phyloP scores from a whole-genome alignment of 75 land plant species.

The Cunninghamia lanceolata region DNA sequence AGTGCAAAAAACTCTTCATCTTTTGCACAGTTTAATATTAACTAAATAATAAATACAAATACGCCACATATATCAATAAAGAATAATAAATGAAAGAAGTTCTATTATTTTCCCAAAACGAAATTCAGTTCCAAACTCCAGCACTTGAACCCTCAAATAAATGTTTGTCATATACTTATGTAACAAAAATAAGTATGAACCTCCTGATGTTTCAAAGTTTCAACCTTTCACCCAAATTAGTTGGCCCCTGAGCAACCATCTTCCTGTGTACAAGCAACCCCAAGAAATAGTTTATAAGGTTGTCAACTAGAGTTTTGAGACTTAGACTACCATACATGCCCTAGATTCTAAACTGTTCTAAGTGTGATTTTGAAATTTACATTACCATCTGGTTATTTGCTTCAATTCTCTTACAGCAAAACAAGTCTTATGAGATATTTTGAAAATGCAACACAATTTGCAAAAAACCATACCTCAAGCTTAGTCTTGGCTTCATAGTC shows the following conservation, averaged over 20 bases:
- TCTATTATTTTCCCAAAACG: neutral
- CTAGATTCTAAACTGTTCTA: neutral
- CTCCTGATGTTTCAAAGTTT: neutral
- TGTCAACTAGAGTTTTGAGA: neutral
- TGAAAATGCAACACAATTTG: neutral
- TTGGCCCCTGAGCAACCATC: slow-evolving; percentile 6
- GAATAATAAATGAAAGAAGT: slow-evolving; percentile 12
- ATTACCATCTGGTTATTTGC: neutral
- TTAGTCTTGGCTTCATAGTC: slow-evolving; percentile 61
- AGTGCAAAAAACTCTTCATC: neutral
- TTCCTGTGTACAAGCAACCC: slow-evolving; percentile 1
- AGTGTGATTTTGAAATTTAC: neutral
- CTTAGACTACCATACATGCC: neutral
- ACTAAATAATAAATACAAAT: slow-evolving; percentile 2
- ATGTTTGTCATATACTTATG: neutral
- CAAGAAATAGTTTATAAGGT: neutral
- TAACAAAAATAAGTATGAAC: neutral
- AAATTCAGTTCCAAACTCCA: neutral
- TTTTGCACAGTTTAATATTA: neutral
- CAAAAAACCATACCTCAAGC: slow-evolving; percentile 52
- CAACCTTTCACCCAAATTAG: neutral
- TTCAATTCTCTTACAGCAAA: too few relatives aligned
- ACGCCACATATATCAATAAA: neutral
- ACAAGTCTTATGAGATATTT: too few relatives aligned
- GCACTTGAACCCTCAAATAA: neutral